Evolutionary conservation across 78 protist genomes (phyloP).

Genomic region (Dictyostelium citrinum): DNA sequence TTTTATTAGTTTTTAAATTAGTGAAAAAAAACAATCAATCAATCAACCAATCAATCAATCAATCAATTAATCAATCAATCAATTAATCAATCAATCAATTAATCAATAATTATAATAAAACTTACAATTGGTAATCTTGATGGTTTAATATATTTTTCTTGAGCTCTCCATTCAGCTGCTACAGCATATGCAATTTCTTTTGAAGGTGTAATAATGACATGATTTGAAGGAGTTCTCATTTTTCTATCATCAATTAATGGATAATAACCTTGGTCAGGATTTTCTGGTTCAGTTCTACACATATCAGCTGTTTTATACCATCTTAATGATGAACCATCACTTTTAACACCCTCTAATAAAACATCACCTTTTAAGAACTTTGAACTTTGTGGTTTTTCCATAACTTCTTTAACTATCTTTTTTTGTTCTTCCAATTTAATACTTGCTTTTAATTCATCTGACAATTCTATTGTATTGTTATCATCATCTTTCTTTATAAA

Average conservation of each 20-base stretch:
- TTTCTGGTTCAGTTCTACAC: not conserved
- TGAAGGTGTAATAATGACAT: constrained; percentile 17
- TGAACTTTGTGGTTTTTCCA: not conserved
- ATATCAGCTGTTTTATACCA: constrained; percentile 55
- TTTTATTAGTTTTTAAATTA: no score
- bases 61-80: no score
- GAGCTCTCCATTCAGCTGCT: constrained; percentile 57
- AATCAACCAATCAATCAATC: no score
- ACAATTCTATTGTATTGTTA: not conserved
- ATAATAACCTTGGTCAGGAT: not conserved
- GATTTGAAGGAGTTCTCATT: constrained; percentile 28
- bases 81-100: no score
- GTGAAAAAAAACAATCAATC: no score
- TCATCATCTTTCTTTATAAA: no score
- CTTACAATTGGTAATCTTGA: constrained; percentile 52
- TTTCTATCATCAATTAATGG: constrained; percentile 52
- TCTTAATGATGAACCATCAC: constrained; percentile 68
- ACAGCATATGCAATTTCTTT: constrained; percentile 52
- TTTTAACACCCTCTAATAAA: constrained; percentile 15
- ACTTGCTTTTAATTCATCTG: not conserved
- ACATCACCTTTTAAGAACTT: constrained; percentile 23
- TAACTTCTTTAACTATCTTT: not conserved
- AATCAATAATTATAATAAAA: no score
- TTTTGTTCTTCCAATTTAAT: constrained; percentile 4
- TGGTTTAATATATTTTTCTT: constrained; percentile 32